Evolutionary conservation across 345 rosid genomes (phyloP).

Genomic region (Limnanthes douglasii): DNA sequence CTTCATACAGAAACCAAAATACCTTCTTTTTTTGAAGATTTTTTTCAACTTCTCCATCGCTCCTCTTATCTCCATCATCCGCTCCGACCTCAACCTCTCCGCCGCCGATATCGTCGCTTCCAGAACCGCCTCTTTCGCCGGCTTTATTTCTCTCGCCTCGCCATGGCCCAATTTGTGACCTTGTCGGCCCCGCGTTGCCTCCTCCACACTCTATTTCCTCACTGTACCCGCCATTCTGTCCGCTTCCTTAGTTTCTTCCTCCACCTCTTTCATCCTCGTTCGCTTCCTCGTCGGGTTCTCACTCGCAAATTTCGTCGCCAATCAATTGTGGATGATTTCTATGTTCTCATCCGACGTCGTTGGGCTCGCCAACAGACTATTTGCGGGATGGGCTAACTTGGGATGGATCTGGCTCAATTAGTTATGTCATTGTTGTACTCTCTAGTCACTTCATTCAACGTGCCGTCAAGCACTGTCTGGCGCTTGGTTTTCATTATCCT

Average conservation of each 20-base stretch:
- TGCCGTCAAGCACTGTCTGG: constrained; percentile 33
- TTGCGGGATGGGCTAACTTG: constrained; percentile 81
- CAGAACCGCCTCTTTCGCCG: constrained; percentile 58
- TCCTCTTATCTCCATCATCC: constrained; percentile 60
- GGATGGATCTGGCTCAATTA: constrained; percentile 57
- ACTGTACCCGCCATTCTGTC: constrained; percentile 49
- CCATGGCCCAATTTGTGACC: constrained; percentile 71
- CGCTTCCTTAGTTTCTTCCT: constrained; percentile 29
- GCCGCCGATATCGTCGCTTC: constrained; percentile 31
- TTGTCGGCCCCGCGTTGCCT: constrained; percentile 62
- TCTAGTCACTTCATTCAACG: constrained; percentile 4
- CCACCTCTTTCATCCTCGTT: constrained; percentile 37
- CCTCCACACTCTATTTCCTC: constrained; percentile 46
- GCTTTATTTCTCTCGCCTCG: constrained; percentile 78
- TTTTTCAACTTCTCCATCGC: constrained; percentile 88
- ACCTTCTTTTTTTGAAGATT: too few relatives aligned
- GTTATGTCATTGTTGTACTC: constrained; percentile 51
- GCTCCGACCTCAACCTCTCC: constrained; percentile 40
- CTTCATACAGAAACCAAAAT: too few relatives aligned
- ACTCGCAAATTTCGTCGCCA: constrained; percentile 69
- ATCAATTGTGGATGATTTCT: constrained; percentile 89
- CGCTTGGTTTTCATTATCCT: constrained; percentile 48
- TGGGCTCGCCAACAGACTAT: constrained; percentile 60
- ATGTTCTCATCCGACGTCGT: constrained; percentile 62
- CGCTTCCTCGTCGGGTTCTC: constrained; percentile 62